Evolutionary conservation across 257 asterid species (phyloP), one percentile per base, ranked within the genome.

Genomic region (Solanum piurae): DNA sequence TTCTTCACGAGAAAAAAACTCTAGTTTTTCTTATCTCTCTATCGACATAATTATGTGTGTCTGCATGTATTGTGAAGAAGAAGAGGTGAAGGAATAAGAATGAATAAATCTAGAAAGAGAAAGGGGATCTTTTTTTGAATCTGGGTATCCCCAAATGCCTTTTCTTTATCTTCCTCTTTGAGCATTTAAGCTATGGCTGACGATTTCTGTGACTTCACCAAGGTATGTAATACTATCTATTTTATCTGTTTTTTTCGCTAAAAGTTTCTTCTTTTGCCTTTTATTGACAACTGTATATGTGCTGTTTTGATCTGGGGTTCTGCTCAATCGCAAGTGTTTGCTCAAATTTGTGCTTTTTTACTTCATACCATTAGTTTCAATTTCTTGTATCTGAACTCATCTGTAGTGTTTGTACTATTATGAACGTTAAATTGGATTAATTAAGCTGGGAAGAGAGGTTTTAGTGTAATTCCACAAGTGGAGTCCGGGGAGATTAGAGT

Each of bases 161-260:
- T 86, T 86, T 40, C 52, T 10, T 42, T 33, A 9, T 89, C 44
- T n/a, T 79, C 84, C 86, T 46, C 77, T 90, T 92, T 83, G 90
- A 86, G 88, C 86, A n/a, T 85, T n/a, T n/a, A 75, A 87, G 64
- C 88, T 83, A 96, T 96, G 99, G 94, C 95, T 64, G 98, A 93
- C 88, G 90, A 94, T 92, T 91, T 91, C 91, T 92, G 93, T 88
- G 88, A 90, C 88, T 91, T 92, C 91, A 73, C 90, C 69, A 94
- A 96, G 99, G 99, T 92, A 60, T 34, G 89, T 75, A 74, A 21
- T 38, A 5, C 37, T 75, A 21, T 21, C 3, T 21, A 2, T 36
- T 37, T 38, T 4, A 23, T 75, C 34, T 5, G 11, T 25, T 25
- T 13, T 23, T 40, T 14, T 11, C 4, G 14, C 37, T 79, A 4